phyloP scores from a whole-genome alignment of 805 yeast species.

The Candida ipomoeae region DNA sequence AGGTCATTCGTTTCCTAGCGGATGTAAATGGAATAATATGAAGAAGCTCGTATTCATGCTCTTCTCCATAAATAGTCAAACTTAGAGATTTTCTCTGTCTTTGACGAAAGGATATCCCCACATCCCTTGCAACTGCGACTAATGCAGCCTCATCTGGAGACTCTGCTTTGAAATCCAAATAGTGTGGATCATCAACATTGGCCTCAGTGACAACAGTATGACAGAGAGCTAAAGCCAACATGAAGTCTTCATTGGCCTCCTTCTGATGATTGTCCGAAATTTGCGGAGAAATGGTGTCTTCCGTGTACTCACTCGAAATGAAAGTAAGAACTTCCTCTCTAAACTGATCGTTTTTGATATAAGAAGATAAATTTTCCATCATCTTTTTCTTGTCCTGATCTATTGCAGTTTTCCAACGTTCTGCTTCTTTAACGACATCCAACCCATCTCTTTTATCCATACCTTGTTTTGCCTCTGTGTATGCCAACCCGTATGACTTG shows the following conservation, averaged over 20 bases:
- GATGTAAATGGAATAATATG: conserved; percentile 64
- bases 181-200: conserved; percentile 34
- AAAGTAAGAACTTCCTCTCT: conserved; percentile 49
- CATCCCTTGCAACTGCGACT: conserved; percentile 70
- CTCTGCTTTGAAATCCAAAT: conserved; percentile 63
- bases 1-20: conserved; percentile 75
- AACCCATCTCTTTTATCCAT: conserved; percentile 73
- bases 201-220: conserved; percentile 69
- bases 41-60: conserved; percentile 45
- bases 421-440: conserved; percentile 64
- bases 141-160: conserved; percentile 83
- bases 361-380: conserved; percentile 38
- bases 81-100: conserved; percentile 46
- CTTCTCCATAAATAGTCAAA: conserved; percentile 44
- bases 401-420: conserved; percentile 50
- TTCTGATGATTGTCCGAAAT: conserved; percentile 31
- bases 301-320: conserved; percentile 53
- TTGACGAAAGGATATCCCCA: conserved; percentile 62
- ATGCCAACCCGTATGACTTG: conserved; percentile 68
- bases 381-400: conserved; percentile 46
- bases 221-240: conserved; percentile 65
- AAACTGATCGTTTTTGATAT: conserved; percentile 43
- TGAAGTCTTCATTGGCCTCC: conserved; percentile 50
- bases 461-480: conserved; percentile 80
- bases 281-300: conserved; percentile 45